A percentile compares a stretch with the other conserved stretches of the same genome.
These are phyloP conservation scores for Sugiyamaella chiloensis DNA, from an alignment of 805 yeast species.

Conservation along the genomic window DNA sequence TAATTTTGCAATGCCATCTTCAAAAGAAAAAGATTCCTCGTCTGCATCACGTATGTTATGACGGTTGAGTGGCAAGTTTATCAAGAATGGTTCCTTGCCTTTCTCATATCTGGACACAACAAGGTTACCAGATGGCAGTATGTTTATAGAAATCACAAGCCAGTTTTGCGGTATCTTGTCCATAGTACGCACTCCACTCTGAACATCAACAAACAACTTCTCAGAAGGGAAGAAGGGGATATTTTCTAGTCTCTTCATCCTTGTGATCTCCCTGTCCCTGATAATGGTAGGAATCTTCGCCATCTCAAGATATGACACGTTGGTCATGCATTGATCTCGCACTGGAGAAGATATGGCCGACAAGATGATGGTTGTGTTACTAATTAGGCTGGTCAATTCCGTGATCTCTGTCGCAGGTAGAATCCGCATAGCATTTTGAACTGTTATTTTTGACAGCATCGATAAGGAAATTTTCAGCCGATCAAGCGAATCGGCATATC, in stretches of 20 bases:
- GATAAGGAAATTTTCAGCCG: neutral
- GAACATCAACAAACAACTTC: neutral
- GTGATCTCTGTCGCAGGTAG: slow-evolving; percentile 12
- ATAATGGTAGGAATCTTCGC: slow-evolving; percentile 5
- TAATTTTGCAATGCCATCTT: slow-evolving; percentile 47
- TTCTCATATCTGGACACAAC: slow-evolving; percentile 47
- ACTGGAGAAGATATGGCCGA: slow-evolving; percentile 13
- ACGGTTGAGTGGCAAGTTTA: slow-evolving; percentile 60
- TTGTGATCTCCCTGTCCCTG: slow-evolving; percentile 9
- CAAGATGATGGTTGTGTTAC: slow-evolving; percentile 15
- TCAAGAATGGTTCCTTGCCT: slow-evolving; percentile 39
- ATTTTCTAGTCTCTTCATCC: neutral
- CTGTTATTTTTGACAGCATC: too few species aligned
- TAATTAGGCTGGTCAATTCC: slow-evolving; percentile 14
- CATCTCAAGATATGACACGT: neutral
- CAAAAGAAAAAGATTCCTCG: slow-evolving; percentile 41
- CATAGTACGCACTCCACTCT: slow-evolving; percentile 3
- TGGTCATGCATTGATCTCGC: neutral
- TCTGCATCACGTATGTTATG: slow-evolving; percentile 45
- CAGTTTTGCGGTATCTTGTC: slow-evolving; percentile 46
- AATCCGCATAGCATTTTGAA: neutral
- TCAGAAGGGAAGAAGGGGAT: neutral
- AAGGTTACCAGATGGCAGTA: slow-evolving; percentile 59
- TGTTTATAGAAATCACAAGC: slow-evolving; percentile 59
- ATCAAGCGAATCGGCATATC: neutral